phyloP scores from a whole-genome alignment of 768 basidiomycete genomes.

The Stropharia rugosoannulata region DNA sequence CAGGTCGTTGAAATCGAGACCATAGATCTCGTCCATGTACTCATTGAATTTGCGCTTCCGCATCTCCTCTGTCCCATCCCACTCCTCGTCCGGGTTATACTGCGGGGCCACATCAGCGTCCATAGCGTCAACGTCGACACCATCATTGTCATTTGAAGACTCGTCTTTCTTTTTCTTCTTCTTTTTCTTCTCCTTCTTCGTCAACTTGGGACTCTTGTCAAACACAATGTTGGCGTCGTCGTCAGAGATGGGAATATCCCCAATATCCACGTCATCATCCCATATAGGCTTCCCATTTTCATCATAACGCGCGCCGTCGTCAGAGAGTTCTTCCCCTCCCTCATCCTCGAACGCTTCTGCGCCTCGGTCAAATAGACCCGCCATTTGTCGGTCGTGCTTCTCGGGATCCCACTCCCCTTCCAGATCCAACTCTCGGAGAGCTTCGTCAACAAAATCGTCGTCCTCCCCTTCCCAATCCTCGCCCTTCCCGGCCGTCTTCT shows the following conservation, averaged over 20 bases:
- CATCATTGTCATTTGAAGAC: slow-evolving; percentile 43
- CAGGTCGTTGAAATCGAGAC: slow-evolving; percentile 93
- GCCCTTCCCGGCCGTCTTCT: slow-evolving; percentile 26
- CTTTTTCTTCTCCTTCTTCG: slow-evolving; percentile 33
- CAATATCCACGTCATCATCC: slow-evolving; percentile 88
- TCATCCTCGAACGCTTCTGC: slow-evolving; percentile 37
- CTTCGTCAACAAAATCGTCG: slow-evolving; percentile 35
- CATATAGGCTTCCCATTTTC: slow-evolving; percentile 76
- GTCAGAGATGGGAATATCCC: slow-evolving; percentile 49
- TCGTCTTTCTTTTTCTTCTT: slow-evolving; percentile 56
- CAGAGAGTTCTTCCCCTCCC: slow-evolving; percentile 25
- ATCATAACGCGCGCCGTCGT: slow-evolving; percentile 34
- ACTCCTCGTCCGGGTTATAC: slow-evolving; percentile 56
- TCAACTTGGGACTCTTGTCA: slow-evolving; percentile 9
- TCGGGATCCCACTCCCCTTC: slow-evolving; percentile 93
- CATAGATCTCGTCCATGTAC: slow-evolving; percentile 91
- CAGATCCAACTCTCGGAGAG: slow-evolving; percentile 71
- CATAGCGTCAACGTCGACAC: slow-evolving; percentile 58
- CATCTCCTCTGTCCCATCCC: slow-evolving; percentile 91
- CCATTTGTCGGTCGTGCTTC: slow-evolving; percentile 83
- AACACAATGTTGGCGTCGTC: slow-evolving; percentile 27
- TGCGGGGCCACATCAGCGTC: slow-evolving; percentile 41
- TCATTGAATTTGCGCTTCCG: slow-evolving; percentile 79
- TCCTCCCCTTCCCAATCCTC: slow-evolving; percentile 37
- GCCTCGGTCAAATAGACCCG: slow-evolving; percentile 50